These are phyloP conservation scores for Fusarium tjaetaba DNA, from an alignment of 2,329 filamentous ascomycete species.

Conservation along the genomic window DNA sequence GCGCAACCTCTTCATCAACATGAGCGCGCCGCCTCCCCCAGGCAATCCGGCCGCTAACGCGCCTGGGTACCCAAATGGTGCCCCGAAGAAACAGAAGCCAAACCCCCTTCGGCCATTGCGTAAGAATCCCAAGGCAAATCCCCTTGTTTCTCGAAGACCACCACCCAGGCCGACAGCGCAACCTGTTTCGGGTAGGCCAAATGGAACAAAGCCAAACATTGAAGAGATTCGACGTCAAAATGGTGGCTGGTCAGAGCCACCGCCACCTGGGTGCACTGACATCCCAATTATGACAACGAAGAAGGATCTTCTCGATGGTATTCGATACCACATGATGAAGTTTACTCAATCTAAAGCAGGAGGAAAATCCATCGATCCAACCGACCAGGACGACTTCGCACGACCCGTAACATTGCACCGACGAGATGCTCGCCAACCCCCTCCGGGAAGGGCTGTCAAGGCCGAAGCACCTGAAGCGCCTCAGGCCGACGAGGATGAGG, in stretches of 20 bases:
- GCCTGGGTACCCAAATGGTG: conserved; percentile 49
- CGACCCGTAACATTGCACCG: conserved; percentile 89
- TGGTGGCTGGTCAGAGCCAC: conserved; percentile 67
- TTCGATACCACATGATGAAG: conserved; percentile 89
- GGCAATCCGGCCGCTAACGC: conserved; percentile 42
- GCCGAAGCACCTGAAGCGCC: conserved; percentile 60
- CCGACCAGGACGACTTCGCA: conserved; percentile 80
- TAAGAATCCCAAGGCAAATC: conserved; percentile 62
- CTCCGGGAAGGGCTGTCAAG: conserved; percentile 71
- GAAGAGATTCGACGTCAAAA: conserved; percentile 58
- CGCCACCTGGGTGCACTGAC: conserved; percentile 60
- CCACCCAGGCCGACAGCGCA: conserved; percentile 39
- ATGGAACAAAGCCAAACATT: conserved; percentile 49
- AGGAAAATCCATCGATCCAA: conserved; percentile 73
- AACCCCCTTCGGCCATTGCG: conserved; percentile 55
- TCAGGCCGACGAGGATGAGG: conserved; percentile 65
- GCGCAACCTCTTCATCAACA: conserved; percentile 40
- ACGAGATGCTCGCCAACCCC: conserved; percentile 80
- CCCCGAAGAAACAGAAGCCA: conserved; percentile 44
- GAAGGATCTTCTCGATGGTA: conserved; percentile 77
- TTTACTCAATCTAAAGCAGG: conserved; percentile 69
- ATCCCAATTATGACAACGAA: conserved; percentile 85
- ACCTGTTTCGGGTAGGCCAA: conserved; percentile 36
- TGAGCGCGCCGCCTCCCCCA: conserved; percentile 55
- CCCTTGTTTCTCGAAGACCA: conserved; percentile 68